Evolutionary conservation across 2,329 filamentous ascomycete species (phyloP), one percentile per base, ranked within the genome.

Genomic region (Byssochlamys sp.): DNA sequence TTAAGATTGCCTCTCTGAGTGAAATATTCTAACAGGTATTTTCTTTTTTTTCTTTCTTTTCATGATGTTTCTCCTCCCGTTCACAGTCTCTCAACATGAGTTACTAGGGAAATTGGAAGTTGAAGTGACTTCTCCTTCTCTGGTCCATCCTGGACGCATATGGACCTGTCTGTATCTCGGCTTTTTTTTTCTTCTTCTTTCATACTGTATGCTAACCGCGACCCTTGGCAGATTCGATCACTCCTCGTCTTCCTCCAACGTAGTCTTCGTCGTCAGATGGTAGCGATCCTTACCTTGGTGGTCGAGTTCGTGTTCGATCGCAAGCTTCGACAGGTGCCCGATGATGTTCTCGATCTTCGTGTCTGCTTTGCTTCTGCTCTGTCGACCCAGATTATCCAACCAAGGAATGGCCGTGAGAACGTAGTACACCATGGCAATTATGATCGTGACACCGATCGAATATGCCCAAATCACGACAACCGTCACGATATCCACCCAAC

Each of bases 401-500:
- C 64, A 67, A 45, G 55, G 50, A 55, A 71, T 64, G 52, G 61
- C 60, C 57, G 69, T 71, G 56, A 75, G 64, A 49, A 69, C 61
- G 63, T 67, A 74, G 65, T 75, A 75, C 59, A 74, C 63, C 60
- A 75, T 74, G 56, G 72, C 73, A 58, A 74, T 72, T 60, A 75
- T 70, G 55, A 75, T 73, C 19, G 71, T 73, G 53, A 73, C 72
- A 59, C 68, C 72, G 55, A 75, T 72, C 3, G 73, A 75, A 66
- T 74, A 75, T 39, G 67, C 59, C 73, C 73, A 75, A 59, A 75
- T 68, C 25, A 75, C 69, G 6, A 75, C 71, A 29, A 74, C 71
- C 48, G 73, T 75, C 58, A 75, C 66, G 55, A 84, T 77, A 66
- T 81, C 80, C 58, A 76, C 77, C 69, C 77, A 78, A 59, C 80